Evolutionary conservation across 306 rosid genomes (phyloP).

Genomic region (Abrus pulchellus): DNA sequence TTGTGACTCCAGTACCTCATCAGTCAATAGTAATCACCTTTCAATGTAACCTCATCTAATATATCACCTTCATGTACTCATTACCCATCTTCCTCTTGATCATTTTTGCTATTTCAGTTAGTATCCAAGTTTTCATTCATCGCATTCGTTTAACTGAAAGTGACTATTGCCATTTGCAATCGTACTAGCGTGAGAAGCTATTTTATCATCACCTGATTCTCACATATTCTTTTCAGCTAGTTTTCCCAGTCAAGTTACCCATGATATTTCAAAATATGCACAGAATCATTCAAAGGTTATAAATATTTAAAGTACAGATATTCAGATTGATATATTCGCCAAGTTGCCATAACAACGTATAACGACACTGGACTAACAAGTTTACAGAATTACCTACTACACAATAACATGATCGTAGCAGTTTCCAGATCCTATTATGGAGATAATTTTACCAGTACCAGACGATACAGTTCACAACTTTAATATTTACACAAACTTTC

Average conservation of each 20-base stretch:
- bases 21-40: not conserved
- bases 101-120: not conserved
- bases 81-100: not conserved
- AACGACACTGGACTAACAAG: constrained; percentile 28
- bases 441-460: constrained; percentile 25
- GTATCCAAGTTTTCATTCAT: not conserved
- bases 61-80: no score
- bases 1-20: no score
- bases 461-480: constrained; percentile 20
- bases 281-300: not conserved
- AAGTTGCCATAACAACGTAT: constrained; percentile 27
- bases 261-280: constrained; percentile 9
- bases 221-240: not conserved
- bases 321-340: constrained; percentile 29
- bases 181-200: not conserved
- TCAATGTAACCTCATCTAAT: no score
- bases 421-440: constrained; percentile 41
- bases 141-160: not conserved
- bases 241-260: not conserved
- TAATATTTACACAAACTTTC: constrained; percentile 54
- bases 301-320: not conserved
- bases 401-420: constrained; percentile 16
- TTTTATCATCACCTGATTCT: not conserved
- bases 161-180: not conserved
- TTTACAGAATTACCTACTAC: constrained; percentile 23